Base-by-base conservation (phyloP, 2,329 filamentous ascomycete species). In the Cladorrhinum sp. region DNA sequence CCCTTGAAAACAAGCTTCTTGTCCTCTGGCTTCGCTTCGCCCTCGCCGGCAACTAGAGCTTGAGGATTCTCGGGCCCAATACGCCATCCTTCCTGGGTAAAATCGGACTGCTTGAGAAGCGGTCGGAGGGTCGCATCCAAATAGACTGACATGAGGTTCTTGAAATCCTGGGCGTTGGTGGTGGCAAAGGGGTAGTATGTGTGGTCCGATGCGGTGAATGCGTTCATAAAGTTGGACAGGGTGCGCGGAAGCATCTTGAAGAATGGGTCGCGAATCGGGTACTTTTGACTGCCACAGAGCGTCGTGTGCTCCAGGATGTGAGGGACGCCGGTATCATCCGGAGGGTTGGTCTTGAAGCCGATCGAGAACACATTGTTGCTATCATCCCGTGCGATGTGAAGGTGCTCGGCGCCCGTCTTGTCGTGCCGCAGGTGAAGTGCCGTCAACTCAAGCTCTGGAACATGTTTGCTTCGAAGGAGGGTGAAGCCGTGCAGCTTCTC, bases 201-300 rank as follows among this genome's bases (percentile, higher is more conserved):
- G 74, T 99, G 93, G 71, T 98, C 94, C 21, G 92, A 90, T 24
- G 93, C 92, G 48, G 95, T 99, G 73, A 98, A 96, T 63, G 95
- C 95, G 75, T 99, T 99, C 95, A 99, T 99, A 73, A 97, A 99
- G 76, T 98, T 99, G 66, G 95, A 97, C n/a, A 99, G 83, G 4
- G 95, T 97, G 68, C 95, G 87, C 21, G 95, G 95, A 24, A 99
- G 84, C 95, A 99, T 99, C 83, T 98, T 99, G 82, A 99, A 99
- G 81, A 99, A 99, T 0, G 95, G 95, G 72, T 99, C 95, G 64
- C 95, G 91, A 61, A 99, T 94, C n/a, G 95, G 95, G 73, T 93
- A 96, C 88, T 96, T 96, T 74, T 96, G 82, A 72, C 94, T 98
- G 21, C 95, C 95, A 72, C 95, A 99, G 49, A 99, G 80, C 1